Base-by-base conservation (phyloP, 345 rosid genomes). In the Brassica juncea region DNA sequence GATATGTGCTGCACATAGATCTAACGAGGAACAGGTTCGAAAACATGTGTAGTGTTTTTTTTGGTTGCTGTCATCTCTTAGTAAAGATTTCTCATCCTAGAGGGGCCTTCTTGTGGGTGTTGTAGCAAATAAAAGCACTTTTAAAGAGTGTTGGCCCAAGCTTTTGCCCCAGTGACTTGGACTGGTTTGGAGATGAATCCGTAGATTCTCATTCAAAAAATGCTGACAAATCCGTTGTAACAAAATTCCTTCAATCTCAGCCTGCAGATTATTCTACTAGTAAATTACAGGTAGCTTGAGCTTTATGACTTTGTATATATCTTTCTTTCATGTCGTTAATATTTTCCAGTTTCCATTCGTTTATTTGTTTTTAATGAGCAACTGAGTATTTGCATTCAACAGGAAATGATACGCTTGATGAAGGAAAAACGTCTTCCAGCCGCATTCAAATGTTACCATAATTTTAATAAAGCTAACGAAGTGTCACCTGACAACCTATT, bases 391-490 rank as follows among this genome's bases (percentile, higher is more conserved):
- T 75, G 55, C 52, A n/a, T 66, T 76, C 7, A 69, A 72, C 88
- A 94, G 99, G 99, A 94, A 89, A 88, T 91, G 97, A 68, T 94
- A 60, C 91, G 90, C 82, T 75, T 94, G 84, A 87, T 94, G 88
- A 88, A 84, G 87, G 95, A 91, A 47, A 92, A 84, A 70, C 95
- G 88, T 77, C 87, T 84, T 64, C 97, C 95, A 61, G 89, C 83
- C 69, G 92, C 98, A 55, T 90, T 94, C 81, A 94, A 92, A 81
- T 90, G 95, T 82, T 92, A 94, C 80, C 95, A 90, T 81, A 92
- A 94, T 86, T 89, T 87, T 86, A 95, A 91, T 71, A 89, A 83
- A 79, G 77, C 87, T 64, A 84, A 84, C 23, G 86, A 89, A 32
- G 44, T 84, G 27, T 90, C 99, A 21, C 83, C 77, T 73, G 94